Percentiles rank a stretch among this genome's conserved stretches.
Conservation (phyloP, 345 rosid species). For the Euphorbia tirucalli region DNA sequence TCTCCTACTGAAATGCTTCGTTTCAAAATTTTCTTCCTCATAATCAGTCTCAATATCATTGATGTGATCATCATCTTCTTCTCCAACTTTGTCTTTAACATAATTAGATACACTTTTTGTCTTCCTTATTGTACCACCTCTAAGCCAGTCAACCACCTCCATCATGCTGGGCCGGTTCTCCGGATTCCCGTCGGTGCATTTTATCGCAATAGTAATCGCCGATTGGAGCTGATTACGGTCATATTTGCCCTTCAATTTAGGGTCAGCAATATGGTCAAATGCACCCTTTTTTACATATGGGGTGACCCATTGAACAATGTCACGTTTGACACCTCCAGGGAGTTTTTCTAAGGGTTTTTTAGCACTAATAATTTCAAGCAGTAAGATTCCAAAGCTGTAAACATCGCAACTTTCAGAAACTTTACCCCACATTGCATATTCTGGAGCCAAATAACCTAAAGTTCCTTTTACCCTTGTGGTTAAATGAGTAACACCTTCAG, state of each 20-base stretch:
- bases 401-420: conserved; percentile 65
- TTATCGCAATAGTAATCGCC: conserved; percentile 37
- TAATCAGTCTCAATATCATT: neutral
- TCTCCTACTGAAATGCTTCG: neutral
- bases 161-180: conserved; percentile 56
- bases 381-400: conserved; percentile 63
- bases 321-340: conserved; percentile 48
- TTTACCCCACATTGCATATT: conserved; percentile 87
- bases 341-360: conserved; percentile 60
- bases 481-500: conserved; percentile 58
- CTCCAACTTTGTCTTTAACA: conserved; percentile 7
- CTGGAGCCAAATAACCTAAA: conserved; percentile 66
- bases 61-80: conserved; percentile 17
- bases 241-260: conserved; percentile 44
- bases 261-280: conserved; percentile 48
- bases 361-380: conserved; percentile 53
- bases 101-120: conserved; percentile 23
- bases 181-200: conserved; percentile 44
- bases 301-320: conserved; percentile 58
- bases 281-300: conserved; percentile 54
- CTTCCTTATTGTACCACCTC: conserved; percentile 29
- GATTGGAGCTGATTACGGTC: conserved; percentile 37
- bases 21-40: conserved; percentile 18
- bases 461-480: conserved; percentile 72
- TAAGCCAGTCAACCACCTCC: conserved; percentile 57